Base-by-base conservation (phyloP, 2,329 filamentous ascomycete genomes). In the Penicillium hordei region DNA sequence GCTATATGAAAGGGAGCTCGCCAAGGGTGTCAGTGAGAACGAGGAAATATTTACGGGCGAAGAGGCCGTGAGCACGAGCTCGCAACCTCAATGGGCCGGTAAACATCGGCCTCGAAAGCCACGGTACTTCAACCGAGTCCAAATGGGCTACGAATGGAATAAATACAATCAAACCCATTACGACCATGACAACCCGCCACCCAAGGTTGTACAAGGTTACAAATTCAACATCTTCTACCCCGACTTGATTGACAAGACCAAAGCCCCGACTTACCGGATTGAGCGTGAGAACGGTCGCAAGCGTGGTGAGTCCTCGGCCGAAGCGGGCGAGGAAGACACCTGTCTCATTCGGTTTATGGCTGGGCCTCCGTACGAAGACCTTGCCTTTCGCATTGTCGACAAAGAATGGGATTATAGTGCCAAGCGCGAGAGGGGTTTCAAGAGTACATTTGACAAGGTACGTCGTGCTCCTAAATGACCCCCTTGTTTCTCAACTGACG, bases 131-230 rank as follows among this genome's bases (percentile, higher is more conserved):
- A 97, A 97, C 72, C 89, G 94, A 40, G 93, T 97, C 46, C 93
- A 96, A 75, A 97, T 97, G 90, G 94, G 94, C 52, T 99, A 97
- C 75, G 94, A 99, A 75, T 99, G 94, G 94, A 99, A 99, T 81
- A 99, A 99, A 77, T 99, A 99, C 83, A 99, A 99, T 71, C 94
- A 99, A 78, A 99, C 94, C 13, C 94, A 99, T 77, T 99, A 99
- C 78, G 94, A 97, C 74, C 91, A 97, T 74, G 93, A 97, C 72
- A 97, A 97, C 70, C 94, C 94, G 2, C 94, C 94, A 1, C 94
- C 94, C 27, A 97, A 96, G 77, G 93, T 99, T 7, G 94, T 99
- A 12, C 94, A 99, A 74, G 94, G 94, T 56, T 99, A 99, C 82
- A 97, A 96, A 75, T 99, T 99, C 83, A 97, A 99, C 78, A 93